A percentile compares a stretch with the other conserved stretches of the same genome.
Evolutionary conservation across 1,284 basidiomycete species (phyloP).

Genomic region (Leccinum laetum): DNA sequence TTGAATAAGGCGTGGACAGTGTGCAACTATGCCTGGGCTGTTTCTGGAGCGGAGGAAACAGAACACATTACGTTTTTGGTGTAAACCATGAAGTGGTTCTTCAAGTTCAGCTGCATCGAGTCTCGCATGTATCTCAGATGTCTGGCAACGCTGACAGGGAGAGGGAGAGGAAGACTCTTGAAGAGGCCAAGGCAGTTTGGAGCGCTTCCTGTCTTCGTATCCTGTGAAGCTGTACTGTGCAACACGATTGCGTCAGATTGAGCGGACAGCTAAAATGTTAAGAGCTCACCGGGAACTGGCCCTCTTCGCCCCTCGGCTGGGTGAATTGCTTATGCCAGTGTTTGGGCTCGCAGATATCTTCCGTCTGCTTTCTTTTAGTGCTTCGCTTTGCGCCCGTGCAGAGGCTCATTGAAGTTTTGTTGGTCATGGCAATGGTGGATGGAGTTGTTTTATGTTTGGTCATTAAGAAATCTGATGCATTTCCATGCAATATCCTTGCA

Average conservation of each 20-base stretch:
- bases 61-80: not conserved
- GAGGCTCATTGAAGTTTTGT: not conserved
- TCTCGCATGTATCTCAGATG: not conserved
- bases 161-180: not conserved
- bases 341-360: not conserved
- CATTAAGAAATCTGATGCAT: not conserved
- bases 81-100: not conserved
- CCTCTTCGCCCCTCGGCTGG: not conserved
- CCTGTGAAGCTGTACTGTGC: not conserved
- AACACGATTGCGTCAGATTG: not conserved
- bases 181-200: not conserved
- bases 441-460: too few relatives aligned
- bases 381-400: too few relatives aligned
- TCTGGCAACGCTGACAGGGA: not conserved
- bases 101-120: not conserved
- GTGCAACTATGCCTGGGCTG: not conserved
- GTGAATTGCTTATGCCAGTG: not conserved
- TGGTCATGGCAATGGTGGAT: not conserved
- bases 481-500: too few relatives aligned
- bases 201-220: not conserved
- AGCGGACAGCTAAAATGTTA: not conserved
- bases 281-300: not conserved
- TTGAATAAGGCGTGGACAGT: not conserved
- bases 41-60: not conserved
- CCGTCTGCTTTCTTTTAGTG: too few relatives aligned